A percentile compares a stretch with the other conserved stretches of the same genome.
Evolutionary conservation across 192 early-diverging fungal species (phyloP).

Genomic region (Gryganskiella cystojenkinii): DNA sequence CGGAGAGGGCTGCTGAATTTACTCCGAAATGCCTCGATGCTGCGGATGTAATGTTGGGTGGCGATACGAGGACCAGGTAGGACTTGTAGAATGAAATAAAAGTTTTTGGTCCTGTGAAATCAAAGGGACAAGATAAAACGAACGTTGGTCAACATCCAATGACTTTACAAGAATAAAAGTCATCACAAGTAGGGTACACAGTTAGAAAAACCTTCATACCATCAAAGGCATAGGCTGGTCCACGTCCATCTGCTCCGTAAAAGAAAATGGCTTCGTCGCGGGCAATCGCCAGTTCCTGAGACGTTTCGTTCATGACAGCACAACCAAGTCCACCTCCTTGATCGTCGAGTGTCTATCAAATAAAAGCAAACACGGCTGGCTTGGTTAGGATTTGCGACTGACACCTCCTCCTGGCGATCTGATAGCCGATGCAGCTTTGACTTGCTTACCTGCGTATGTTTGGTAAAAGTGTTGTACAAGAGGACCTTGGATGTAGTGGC

Average conservation of each 20-base stretch:
- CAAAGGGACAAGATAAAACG: slow-evolving; percentile 37
- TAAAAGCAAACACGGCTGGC: no score
- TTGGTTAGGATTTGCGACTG: no score
- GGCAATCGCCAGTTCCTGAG: slow-evolving; percentile 85
- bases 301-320: slow-evolving; percentile 73
- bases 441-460: slow-evolving; percentile 46
- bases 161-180: no score
- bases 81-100: slow-evolving; percentile 77
- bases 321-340: slow-evolving; percentile 83
- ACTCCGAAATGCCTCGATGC: slow-evolving; percentile 54
- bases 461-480: slow-evolving; percentile 64
- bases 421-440: background rate
- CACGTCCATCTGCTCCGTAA: slow-evolving; percentile 91
- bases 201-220: slow-evolving; percentile 28
- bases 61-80: slow-evolving; percentile 79
- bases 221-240: slow-evolving; percentile 92
- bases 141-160: slow-evolving; percentile 41
- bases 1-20: slow-evolving; percentile 24
- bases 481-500: slow-evolving; percentile 72
- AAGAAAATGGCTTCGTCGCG: slow-evolving; percentile 93
- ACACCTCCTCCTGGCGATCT: no score
- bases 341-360: slow-evolving; percentile 73
- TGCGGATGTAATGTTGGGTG: slow-evolving; percentile 55
- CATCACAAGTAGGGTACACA: no score
- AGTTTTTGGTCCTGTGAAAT: slow-evolving; percentile 68